Percentiles rank a stretch among this genome's conserved stretches.
Conservation (phyloP, 768 basidiomycete genomes). For the Phylloporus sp. region DNA sequence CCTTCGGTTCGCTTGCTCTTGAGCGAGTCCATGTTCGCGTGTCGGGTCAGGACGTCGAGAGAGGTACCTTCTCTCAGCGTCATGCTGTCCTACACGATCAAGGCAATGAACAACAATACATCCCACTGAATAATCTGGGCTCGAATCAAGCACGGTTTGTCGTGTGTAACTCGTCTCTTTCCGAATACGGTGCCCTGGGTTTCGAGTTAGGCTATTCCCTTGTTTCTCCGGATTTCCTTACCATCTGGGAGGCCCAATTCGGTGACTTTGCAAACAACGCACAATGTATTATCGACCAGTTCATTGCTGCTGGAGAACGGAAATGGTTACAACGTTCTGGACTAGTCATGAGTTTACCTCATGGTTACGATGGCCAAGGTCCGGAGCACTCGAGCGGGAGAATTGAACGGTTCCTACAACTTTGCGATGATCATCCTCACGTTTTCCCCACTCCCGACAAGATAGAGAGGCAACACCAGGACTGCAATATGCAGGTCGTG, state of each 20-base stretch:
- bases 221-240: constrained; percentile 88
- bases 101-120: constrained; percentile 82
- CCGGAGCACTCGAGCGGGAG: constrained; percentile 97
- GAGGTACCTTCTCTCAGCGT: constrained; percentile 97
- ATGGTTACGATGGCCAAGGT: constrained; percentile 98
- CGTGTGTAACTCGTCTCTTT: constrained; percentile 94
- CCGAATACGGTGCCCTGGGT: constrained; percentile 91
- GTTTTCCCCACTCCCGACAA: constrained; percentile 86
- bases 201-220: constrained; percentile 99
- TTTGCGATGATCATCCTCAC: constrained; percentile 96
- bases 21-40: constrained; percentile 94
- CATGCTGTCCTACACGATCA: constrained; percentile 98
- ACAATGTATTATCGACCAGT: constrained; percentile 98
- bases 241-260: constrained; percentile 99
- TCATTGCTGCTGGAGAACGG: constrained; percentile 94
- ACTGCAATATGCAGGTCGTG: constrained; percentile 99
- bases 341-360: constrained; percentile 83
- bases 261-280: constrained; percentile 98
- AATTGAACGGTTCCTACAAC: constrained; percentile 94
- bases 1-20: constrained; percentile 88
- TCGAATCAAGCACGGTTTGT: constrained; percentile 89
- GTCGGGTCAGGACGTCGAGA: constrained; percentile 97
- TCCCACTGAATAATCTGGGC: constrained; percentile 86
- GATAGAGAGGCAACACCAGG: constrained; percentile 93
- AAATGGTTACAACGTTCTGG: constrained; percentile 97